Base-by-base conservation (phyloP, 2,329 filamentous ascomycete species). In the Colletotrichum truncatum region DNA sequence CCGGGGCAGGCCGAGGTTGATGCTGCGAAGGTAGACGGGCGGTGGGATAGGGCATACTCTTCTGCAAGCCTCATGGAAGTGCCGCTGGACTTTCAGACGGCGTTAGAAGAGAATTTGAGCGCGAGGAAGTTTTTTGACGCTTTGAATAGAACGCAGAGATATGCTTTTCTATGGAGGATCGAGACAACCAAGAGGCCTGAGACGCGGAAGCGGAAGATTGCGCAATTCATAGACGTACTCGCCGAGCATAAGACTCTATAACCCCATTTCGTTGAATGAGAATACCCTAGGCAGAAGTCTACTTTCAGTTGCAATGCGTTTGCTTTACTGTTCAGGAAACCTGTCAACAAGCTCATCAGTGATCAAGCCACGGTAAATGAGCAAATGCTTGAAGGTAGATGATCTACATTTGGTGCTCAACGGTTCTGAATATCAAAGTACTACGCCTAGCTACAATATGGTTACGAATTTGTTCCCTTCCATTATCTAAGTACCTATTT, bases 31-130 rank as follows among this genome's bases (percentile, higher is more conserved):
- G 77, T 75, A 0, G 86, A 89, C 69, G 87, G 88, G 0, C 76
- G 87, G 1, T 89, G 87, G 87, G 84, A 83, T 1, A 77, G 79
- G 25, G 87, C 87, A 2, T 89, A 89, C 68, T 81, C 81, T 4
- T 82, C 84, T 0, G 75, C 82, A 4, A 82, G 82, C 52, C 78
- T 73, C 12, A 83, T 84, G 3, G 71, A 76, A 14, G 78, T 84
- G 3, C 85, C 86, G 0, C 71, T 74, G 1, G 86, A 88, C 67
- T 83, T 90, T 54, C 74, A 77, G 38, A 72, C 45, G 1, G 82
- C 80, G 10, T 67, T 88, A 48, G 72, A 74, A 2, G 71, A 18
- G 5, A 76, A 77, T n/a, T 67, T 72, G 1, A 68, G 67, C 14
- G 81, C 80, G 0, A 75, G 76, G 14, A 67, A 62, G 1, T 79